Percentiles rank a stretch among this genome's conserved stretches.
Conservation (phyloP, 345 rosid species). For the Eucalyptus albens region DNA sequence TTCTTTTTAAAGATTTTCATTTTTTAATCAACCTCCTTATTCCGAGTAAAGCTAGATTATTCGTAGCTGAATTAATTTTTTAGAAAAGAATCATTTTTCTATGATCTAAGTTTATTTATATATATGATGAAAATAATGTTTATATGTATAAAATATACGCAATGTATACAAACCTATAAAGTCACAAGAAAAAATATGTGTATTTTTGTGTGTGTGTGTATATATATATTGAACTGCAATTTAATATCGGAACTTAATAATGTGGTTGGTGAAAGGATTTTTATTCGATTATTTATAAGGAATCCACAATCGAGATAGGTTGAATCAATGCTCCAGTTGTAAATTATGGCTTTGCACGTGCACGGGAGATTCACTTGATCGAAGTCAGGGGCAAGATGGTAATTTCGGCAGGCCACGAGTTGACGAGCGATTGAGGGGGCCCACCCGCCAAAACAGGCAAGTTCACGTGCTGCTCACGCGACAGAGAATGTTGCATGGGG, state of each 20-base stretch:
- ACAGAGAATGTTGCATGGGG: neutral
- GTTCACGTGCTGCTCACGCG: neutral
- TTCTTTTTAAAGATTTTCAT: too few relatives aligned
- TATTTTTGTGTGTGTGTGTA: accelerated
- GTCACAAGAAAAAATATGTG: neutral
- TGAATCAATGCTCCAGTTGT: neutral
- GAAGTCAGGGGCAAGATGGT: neutral
- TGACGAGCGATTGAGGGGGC: neutral
- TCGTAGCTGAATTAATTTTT: too few relatives aligned
- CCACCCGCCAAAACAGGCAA: neutral
- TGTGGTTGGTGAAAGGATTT: neutral
- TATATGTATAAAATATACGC: neutral
- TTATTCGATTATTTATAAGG: neutral
- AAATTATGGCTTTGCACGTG: neutral
- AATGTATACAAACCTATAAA: neutral
- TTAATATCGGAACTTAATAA: neutral
- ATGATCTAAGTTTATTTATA: neutral
- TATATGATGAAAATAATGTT: too few relatives aligned
- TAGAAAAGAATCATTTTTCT: neutral
- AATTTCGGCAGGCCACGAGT: neutral
- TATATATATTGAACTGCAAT: accelerated
- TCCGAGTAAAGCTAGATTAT: too few relatives aligned
- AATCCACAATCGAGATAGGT: neutral
- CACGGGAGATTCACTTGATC: neutral
- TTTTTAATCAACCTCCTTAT: too few relatives aligned